phyloP scores from a whole-genome alignment of 768 basidiomycete genomes.

The Mycena epipterygia region DNA sequence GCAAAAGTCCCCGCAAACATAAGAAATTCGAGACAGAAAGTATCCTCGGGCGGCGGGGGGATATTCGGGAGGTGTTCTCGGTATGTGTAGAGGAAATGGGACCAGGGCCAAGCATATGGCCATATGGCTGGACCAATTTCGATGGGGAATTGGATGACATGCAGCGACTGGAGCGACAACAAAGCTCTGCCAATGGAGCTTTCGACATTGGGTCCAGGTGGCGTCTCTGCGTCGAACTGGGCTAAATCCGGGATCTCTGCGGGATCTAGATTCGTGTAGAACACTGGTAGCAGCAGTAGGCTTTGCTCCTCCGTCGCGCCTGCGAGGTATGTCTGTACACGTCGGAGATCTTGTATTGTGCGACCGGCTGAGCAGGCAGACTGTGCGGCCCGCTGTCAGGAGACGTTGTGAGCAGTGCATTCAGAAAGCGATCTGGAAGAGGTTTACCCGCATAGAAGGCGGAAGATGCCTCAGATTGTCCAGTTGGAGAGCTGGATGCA shows the following conservation, averaged over 20 bases:
- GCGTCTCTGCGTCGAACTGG: not conserved
- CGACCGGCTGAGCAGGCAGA: no score
- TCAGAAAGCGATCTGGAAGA: no score
- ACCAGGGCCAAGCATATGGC: conserved; percentile 7
- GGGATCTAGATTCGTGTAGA: conserved; percentile 10
- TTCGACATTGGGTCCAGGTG: not conserved
- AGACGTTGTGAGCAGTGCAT: no score
- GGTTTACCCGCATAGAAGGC: no score
- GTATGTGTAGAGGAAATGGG: not conserved
- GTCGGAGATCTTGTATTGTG: not conserved
- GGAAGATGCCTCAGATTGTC: no score
- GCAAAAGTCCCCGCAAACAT: conserved; percentile 14
- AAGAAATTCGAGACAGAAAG: not conserved
- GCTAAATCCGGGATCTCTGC: not conserved
- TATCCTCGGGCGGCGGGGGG: not conserved
- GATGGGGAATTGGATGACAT: not conserved
- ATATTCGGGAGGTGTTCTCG: not conserved
- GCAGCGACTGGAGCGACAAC: not conserved
- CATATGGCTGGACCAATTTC: conserved; percentile 3
- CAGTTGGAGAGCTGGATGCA: no score
- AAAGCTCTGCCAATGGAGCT: not conserved
- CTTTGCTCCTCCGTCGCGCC: not conserved
- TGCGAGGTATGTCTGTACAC: not conserved
- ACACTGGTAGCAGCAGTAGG: not conserved
- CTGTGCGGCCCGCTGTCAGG: no score